Percentiles rank a stretch among this genome's conserved stretches.
Evolutionary conservation across 371 early-diverging fungal species (phyloP).

Genomic region (Mucor racemosus): DNA sequence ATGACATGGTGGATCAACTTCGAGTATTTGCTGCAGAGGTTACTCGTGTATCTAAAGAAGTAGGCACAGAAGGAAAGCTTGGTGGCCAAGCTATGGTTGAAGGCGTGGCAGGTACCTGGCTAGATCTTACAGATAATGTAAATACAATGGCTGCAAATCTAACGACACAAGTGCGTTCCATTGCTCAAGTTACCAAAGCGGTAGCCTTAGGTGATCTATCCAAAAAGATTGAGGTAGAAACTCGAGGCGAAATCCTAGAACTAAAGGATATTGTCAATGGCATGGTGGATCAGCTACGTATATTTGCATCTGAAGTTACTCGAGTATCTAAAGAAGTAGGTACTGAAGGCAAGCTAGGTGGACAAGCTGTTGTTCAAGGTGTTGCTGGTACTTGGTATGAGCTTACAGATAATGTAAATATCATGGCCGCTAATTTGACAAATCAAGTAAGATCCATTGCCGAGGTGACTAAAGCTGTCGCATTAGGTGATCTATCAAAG

Average conservation of each 20-base stretch:
- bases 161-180: constrained; percentile 52
- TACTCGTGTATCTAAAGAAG: constrained; percentile 44
- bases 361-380: constrained; percentile 50
- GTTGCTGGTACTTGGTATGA: constrained; percentile 71
- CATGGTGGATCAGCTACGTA: constrained; percentile 56
- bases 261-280: constrained; percentile 58
- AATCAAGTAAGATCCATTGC: constrained; percentile 61
- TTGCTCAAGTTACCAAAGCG: constrained; percentile 54
- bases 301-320: constrained; percentile 53
- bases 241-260: constrained; percentile 57
- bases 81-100: constrained; percentile 59
- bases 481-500: constrained; percentile 63
- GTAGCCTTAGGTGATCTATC: constrained; percentile 53
- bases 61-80: constrained; percentile 55
- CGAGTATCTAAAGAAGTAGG: constrained; percentile 60
- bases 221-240: constrained; percentile 44
- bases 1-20: constrained; percentile 33
- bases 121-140: constrained; percentile 71
- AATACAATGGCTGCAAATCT: constrained; percentile 62
- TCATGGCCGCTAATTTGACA: constrained; percentile 52
- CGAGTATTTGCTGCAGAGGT: constrained; percentile 53
- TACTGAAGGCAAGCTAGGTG: constrained; percentile 53
- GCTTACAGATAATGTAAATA: constrained; percentile 61
- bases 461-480: constrained; percentile 58
- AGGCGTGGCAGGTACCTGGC: constrained; percentile 73